These are phyloP conservation scores for Fusarium camptoceras DNA, from an alignment of 2,329 filamentous ascomycete genomes.

Conservation along the genomic window DNA sequence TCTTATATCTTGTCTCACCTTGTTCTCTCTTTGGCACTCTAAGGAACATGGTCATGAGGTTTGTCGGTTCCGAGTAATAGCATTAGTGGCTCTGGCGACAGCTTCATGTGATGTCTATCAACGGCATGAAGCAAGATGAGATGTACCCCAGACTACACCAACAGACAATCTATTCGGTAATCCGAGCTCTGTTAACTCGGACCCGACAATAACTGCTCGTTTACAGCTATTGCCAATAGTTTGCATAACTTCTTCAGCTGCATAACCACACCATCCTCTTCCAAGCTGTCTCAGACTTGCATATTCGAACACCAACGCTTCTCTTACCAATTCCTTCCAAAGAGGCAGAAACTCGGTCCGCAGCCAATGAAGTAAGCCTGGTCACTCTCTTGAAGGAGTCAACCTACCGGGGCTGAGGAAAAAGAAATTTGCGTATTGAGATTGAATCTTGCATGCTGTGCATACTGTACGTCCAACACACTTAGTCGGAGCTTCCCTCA, in stretches of 20 bases:
- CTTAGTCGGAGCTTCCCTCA: conserved; percentile 20
- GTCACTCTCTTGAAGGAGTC: not conserved
- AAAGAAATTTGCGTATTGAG: conserved; percentile 28
- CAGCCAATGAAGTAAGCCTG: not conserved
- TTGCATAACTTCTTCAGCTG: conserved; percentile 29
- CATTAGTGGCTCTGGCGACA: not conserved
- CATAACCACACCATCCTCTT: conserved; percentile 11
- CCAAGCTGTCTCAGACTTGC: conserved; percentile 37
- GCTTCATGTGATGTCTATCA: conserved; percentile 19
- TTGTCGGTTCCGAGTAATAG: conserved; percentile 13
- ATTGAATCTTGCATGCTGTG: conserved; percentile 31
- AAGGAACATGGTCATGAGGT: not conserved
- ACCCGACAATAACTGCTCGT: conserved; percentile 1
- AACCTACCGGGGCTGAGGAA: conserved; percentile 8
- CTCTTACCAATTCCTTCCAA: conserved; percentile 10
- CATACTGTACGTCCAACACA: conserved; percentile 1
- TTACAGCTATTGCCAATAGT: conserved; percentile 23
- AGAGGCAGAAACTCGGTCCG: not conserved
- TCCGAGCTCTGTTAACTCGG: conserved; percentile 5
- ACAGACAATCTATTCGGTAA: conserved; percentile 1
- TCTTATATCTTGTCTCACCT: not conserved
- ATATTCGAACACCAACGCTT: conserved; percentile 29
- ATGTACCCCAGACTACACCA: conserved; percentile 13
- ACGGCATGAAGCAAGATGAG: conserved; percentile 10
- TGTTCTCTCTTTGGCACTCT: not conserved